Evolutionary conservation across 2,329 filamentous ascomycete genomes (phyloP), one percentile per base, ranked within the genome.

Genomic region (Colletotrichum lupini): DNA sequence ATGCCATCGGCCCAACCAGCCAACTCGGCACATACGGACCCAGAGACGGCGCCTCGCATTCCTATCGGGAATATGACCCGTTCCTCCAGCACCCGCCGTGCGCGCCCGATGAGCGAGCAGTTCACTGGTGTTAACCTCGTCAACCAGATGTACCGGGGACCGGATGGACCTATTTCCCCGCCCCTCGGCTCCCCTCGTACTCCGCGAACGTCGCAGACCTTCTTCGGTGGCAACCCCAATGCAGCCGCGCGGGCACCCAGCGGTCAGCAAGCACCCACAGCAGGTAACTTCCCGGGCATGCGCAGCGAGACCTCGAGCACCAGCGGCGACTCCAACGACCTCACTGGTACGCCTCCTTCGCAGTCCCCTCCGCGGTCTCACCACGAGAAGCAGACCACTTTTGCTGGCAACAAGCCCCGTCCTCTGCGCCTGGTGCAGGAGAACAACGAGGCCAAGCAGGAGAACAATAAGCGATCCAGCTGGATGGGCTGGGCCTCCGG

Each of bases 381-480:
- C 74, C 82, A 82, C 73, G 87, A 91, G 78, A 89, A 90, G 81
- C 85, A 85, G 72, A 90, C 87, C 49, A 90, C 88, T 1, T 90
- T 89, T 75, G 84, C 90, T 68, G 89, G 91, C 57, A 92, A 92
- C 79, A 97, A 97, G 83, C 92, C 97, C 72, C 90, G 95, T 46
- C 96, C 96, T 7, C 85, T 99, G 76, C 89, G 96, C 19, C 87
- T 99, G 35, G 95, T 98, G 59, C 94, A 97, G 83, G 94, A 97
- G 84, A 92, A 92, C 76, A 81, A 83, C 26, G 89, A 90, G 63
- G 80, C 80, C 2, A 86, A 87, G 77, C 80, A 81, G 24, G 82
- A 85, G 65, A 81, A 79, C 37, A 88, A 88, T 78, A 92, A 92
- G 84, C 85, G 91, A 60, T 85, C 86, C 24, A 92, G 90, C 81